Conservation (phyloP, 2,329 filamentous ascomycete species). For the Fusarium scirpi region DNA sequence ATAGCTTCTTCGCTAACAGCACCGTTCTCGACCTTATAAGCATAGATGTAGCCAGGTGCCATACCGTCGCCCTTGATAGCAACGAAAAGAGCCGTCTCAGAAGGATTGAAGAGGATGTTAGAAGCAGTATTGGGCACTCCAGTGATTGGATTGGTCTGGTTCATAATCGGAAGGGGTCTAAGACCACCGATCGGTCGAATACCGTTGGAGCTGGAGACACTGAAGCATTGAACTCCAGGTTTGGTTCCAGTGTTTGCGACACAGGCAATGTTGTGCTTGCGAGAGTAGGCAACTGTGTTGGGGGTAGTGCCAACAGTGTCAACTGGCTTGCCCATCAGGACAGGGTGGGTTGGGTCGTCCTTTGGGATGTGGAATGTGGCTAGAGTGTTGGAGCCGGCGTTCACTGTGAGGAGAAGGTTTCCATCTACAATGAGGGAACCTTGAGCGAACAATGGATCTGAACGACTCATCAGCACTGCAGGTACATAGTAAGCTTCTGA, state of each 20-base stretch:
- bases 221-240: conserved; percentile 17
- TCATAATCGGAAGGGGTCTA: not conserved
- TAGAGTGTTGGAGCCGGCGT: conserved; percentile 17
- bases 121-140: conserved; percentile 11
- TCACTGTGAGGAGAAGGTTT: conserved; percentile 1
- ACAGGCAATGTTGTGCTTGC: conserved; percentile 5
- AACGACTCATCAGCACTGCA: accelerated
- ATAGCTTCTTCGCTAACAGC: not conserved
- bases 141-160: not conserved
- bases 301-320: conserved; percentile 7
- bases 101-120: conserved; percentile 16
- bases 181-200: not conserved
- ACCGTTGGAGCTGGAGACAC: not conserved
- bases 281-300: conserved; percentile 13
- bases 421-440: not conserved
- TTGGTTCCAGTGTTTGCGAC: conserved; percentile 16
- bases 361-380: conserved; percentile 4
- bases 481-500: accelerated
- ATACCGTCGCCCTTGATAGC: conserved; percentile 6
- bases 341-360: not conserved
- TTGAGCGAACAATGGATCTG: conserved; percentile 5
- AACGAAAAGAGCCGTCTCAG: conserved; percentile 4
- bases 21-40: not conserved
- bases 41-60: not conserved
- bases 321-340: not conserved